These are phyloP conservation scores for Amanita pseudoporphyria DNA, from an alignment of 768 basidiomycete genomes.

Conservation along the genomic window DNA sequence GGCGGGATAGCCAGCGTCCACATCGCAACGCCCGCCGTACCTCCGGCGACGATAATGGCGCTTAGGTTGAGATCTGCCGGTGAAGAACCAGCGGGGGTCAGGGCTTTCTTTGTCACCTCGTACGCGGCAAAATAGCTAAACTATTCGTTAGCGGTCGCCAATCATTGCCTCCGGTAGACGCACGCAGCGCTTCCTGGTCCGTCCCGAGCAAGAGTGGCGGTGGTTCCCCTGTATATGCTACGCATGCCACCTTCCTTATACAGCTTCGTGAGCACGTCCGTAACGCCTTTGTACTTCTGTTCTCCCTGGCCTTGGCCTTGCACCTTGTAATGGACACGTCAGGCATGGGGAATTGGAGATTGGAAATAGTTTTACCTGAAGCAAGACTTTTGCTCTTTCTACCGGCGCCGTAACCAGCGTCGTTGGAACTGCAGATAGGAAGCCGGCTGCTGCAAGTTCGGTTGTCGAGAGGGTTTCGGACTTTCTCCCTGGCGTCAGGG, in stretches of 20 bases:
- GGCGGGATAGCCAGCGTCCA: conserved; percentile 97
- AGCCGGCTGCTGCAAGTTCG: conserved; percentile 90
- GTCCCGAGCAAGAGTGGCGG: conserved; percentile 90
- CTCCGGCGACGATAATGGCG: conserved; percentile 86
- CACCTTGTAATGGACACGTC: conserved; percentile 32
- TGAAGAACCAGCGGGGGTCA: conserved; percentile 77
- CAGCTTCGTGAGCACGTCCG: conserved; percentile 83
- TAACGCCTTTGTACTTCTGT: conserved; percentile 77
- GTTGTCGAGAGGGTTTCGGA: conserved; percentile 50
- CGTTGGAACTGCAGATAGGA: conserved; percentile 87
- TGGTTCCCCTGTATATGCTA: conserved; percentile 88
- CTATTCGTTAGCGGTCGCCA: neutral
- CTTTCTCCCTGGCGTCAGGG: conserved; percentile 69
- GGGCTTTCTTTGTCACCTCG: conserved; percentile 81
- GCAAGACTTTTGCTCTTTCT: conserved; percentile 90
- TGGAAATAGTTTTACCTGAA: conserved; percentile 52
- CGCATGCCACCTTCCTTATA: conserved; percentile 90
- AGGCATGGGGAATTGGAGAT: too few relatives aligned
- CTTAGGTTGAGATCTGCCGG: conserved; percentile 75
- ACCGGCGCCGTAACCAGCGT: conserved; percentile 93
- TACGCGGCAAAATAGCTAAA: conserved; percentile 93
- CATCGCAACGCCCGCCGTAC: conserved; percentile 94
- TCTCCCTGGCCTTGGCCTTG: conserved; percentile 78
- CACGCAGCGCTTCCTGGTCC: conserved; percentile 96
- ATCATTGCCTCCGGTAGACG: conserved; percentile 22